phyloP scores from a whole-genome alignment of 495 filamentous ascomycete genomes.

The Annulohypoxylon nitens region DNA sequence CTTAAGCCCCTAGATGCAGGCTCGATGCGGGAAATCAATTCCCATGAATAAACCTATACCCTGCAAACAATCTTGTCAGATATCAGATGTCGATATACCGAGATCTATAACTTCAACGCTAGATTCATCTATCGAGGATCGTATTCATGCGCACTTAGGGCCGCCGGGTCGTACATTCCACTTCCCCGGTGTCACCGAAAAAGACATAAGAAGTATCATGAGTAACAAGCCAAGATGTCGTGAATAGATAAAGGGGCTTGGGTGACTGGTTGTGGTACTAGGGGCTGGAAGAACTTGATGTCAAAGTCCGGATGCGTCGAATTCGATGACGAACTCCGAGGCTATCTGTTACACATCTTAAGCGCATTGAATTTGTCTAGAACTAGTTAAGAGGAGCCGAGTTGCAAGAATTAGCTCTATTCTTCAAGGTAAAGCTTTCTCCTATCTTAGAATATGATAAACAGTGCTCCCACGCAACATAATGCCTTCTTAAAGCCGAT shows the following conservation, averaged over 20 bases:
- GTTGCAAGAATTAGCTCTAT: not conserved
- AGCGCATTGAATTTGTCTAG: not conserved
- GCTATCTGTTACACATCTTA: not conserved
- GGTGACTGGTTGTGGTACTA: not conserved
- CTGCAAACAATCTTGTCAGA: not conserved
- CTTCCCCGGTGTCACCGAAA: conserved; percentile 1
- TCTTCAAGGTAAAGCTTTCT: not conserved
- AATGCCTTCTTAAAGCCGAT: not conserved
- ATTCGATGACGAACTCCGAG: not conserved
- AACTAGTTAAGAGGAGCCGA: not conserved
- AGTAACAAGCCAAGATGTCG: not conserved
- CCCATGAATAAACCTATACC: not conserved
- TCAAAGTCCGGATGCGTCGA: not conserved
- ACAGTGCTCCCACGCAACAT: not conserved
- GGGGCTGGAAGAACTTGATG: not conserved
- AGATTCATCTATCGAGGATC: not conserved
- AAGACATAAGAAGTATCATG: not conserved
- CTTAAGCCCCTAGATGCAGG: not conserved
- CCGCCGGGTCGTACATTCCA: not conserved
- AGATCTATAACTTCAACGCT: not conserved
- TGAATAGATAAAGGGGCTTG: not conserved
- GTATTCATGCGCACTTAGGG: not conserved
- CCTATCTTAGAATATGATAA: not conserved
- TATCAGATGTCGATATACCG: not conserved
- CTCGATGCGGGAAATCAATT: not conserved